Conservation (phyloP, 345 rosid genomes). For the Euphorbia peplus region DNA sequence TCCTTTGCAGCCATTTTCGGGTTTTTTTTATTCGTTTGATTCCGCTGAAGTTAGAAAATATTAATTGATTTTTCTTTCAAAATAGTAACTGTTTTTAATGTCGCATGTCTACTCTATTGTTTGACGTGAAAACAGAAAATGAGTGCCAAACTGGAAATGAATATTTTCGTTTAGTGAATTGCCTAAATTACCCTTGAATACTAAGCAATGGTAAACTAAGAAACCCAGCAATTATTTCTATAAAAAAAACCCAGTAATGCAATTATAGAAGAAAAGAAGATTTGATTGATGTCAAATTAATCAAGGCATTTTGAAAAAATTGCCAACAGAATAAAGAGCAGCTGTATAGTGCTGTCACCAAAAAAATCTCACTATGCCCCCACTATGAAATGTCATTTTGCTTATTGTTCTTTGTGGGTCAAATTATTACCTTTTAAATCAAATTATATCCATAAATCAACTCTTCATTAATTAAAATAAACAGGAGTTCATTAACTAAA, state of each 20-base stretch:
- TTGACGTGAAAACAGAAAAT: no score
- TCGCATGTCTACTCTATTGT: no score
- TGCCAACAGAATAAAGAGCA: slow-evolving; percentile 5
- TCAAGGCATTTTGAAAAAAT: neutral
- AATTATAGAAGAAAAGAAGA: neutral
- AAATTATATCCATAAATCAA: neutral
- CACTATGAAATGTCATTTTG: neutral
- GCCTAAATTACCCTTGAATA: no score
- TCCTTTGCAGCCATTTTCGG: neutral
- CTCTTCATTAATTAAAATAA: no score
- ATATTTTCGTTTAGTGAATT: no score
- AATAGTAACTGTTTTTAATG: no score
- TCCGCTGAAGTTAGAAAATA: no score
- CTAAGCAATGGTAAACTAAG: neutral
- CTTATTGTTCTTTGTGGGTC: neutral
- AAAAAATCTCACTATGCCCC: neutral
- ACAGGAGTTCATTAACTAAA: no score
- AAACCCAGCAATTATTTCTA: no score
- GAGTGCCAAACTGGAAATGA: no score
- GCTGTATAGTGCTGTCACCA: slow-evolving; percentile 12
- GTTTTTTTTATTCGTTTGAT: neutral
- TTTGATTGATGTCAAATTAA: neutral
- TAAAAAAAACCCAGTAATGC: neutral
- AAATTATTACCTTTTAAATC: neutral
- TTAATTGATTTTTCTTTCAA: no score